Evolutionary conservation across 768 basidiomycete genomes (phyloP).

Genomic region (Psilocybe tampanensis): DNA sequence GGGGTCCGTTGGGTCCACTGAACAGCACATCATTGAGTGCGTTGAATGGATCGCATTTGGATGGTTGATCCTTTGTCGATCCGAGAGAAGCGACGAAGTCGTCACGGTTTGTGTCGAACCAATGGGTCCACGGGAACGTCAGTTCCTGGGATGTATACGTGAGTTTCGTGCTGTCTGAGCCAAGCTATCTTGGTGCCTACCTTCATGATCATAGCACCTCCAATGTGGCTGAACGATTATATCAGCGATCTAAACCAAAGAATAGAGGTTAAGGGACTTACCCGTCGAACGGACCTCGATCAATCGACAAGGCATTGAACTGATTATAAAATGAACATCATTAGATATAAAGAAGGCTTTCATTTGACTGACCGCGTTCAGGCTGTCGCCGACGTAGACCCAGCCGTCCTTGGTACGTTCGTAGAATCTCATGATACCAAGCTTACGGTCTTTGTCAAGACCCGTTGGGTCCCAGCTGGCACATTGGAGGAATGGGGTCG

Average conservation of each 20-base stretch:
- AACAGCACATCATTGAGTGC: constrained; percentile 1
- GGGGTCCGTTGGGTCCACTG: not conserved
- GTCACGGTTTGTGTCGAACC: not conserved
- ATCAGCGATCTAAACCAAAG: not conserved
- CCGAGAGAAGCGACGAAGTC: not conserved
- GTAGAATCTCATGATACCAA: constrained; percentile 4
- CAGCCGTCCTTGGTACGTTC: not conserved
- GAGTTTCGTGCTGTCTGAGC: not conserved
- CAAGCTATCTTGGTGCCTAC: not conserved
- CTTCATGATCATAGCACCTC: constrained; percentile 1
- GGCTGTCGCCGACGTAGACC: constrained; percentile 1
- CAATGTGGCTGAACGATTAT: not conserved
- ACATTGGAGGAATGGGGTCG: not conserved
- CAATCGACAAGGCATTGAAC: not conserved
- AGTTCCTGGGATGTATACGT: not conserved
- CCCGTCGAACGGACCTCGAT: constrained; percentile 3
- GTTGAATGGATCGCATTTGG: not conserved
- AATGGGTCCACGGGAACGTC: constrained; percentile 1
- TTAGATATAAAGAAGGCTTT: not conserved
- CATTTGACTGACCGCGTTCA: not conserved
- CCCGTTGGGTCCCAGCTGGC: constrained; percentile 3
- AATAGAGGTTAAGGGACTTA: not conserved
- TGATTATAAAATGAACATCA: not conserved
- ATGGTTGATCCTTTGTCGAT: not conserved
- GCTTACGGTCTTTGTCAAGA: not conserved